Base-by-base conservation (phyloP, 345 rosid species). In the Ceriops decandra region DNA sequence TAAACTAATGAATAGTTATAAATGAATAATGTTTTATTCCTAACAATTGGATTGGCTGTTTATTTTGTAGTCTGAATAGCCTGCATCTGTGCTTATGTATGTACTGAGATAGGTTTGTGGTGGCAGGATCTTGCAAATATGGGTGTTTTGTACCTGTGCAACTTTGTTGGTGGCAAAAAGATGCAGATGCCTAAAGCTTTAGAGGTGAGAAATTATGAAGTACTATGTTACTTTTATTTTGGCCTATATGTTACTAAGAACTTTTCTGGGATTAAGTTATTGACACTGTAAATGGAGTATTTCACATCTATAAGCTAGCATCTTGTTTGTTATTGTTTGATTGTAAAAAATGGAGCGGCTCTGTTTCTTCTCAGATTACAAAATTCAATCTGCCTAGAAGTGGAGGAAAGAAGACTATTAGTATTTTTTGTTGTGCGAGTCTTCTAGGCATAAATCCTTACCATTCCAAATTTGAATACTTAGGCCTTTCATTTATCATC, bases 111-210 rank as follows among this genome's bases (percentile, higher is more conserved):
- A 66, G 52, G 30, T n/a, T 4, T 65, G 2, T 69, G 64, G 11
- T 65, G 47, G 53, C 81, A 77, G 81, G 74, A 73, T 69, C 52
- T 73, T 53, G 74, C 77, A 65, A 77, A 77, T 73, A 65, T 66
- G 68, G 77, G 81, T 32, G 71, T 77, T 17, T 11, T 65, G 67
- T 73, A 68, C 74, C 52, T 77, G 24, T 77, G 81, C 77, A 69
- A 73, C 66, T 69, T 68, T 61, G 68, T 73, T 56, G 53, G 67
- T 7, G 77, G 77, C 47, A 60, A 69, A 58, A 60, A 60, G n/a
- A n/a, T 32, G 21, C 56, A 65, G 21, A 68, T 69, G 71, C 81
- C 81, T 56, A 65, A 73, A 64, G 74, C 77, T 66, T 68, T 77
- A 30, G 77, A 77, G 81, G 81, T 77, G 33, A 16, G 77, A 56